Conservation (phyloP, 805 yeast species). For the Metschnikowia dekortorum region DNA sequence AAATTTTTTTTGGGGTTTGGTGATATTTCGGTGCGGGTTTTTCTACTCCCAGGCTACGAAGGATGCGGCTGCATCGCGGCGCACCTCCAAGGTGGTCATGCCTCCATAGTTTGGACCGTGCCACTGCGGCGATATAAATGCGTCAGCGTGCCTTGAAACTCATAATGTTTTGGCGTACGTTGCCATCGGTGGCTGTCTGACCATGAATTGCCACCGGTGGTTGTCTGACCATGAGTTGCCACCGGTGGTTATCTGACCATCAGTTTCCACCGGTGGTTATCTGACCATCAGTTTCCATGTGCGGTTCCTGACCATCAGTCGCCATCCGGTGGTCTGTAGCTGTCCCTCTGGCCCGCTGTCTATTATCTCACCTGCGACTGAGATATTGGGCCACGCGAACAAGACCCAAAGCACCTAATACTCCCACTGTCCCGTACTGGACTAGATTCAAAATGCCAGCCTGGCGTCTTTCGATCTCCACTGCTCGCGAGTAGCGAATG, state of each 20-base stretch:
- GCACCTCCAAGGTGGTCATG: not conserved
- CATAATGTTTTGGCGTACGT: no score
- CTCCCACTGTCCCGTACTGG: conserved; percentile 18
- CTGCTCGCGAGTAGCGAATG: conserved; percentile 69
- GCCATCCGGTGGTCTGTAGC: no score
- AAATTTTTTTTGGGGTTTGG: not conserved
- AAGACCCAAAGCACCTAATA: conserved; percentile 9
- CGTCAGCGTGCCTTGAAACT: not conserved
- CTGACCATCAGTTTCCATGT: no score
- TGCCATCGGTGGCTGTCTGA: no score
- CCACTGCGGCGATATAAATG: no score
- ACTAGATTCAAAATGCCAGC: conserved; percentile 39
- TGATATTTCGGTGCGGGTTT: conserved; percentile 2
- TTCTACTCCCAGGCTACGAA: not conserved
- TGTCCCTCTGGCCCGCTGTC: no score
- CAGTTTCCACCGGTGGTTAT: no score
- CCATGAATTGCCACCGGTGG: no score
- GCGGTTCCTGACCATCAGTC: no score
- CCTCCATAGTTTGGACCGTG: not conserved
- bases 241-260: no score
- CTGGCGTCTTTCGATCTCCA: conserved; percentile 53
- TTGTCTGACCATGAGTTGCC: no score
- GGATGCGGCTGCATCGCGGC: conserved; percentile 1
- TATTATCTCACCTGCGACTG: not conserved
- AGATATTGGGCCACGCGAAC: conserved; percentile 11